Conservation (phyloP, 495 filamentous ascomycete species). For the Aspergillus kassunensis region DNA sequence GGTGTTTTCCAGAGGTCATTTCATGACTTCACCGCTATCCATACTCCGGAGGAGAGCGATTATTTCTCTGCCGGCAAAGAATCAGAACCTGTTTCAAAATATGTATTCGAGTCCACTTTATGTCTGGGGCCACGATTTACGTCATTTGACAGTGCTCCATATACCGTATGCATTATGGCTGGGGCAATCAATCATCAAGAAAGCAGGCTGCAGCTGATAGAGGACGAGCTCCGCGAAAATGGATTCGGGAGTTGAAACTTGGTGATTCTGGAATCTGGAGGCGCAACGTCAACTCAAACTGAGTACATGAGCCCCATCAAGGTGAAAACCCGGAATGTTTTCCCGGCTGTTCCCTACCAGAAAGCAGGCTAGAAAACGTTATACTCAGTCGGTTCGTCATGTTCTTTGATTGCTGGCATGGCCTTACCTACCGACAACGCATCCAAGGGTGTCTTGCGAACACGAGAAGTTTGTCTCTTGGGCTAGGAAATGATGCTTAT, state of each 20-base stretch:
- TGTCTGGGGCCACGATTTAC: slow-evolving; percentile 4
- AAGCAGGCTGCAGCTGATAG: not conserved
- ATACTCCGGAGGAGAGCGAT: no score
- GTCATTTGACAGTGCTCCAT: slow-evolving; percentile 1
- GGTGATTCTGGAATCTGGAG: slow-evolving; percentile 10
- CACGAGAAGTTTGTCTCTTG: not conserved
- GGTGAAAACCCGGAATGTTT: slow-evolving; percentile 14
- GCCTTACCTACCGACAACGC: slow-evolving; percentile 2
- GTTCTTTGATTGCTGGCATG: not conserved
- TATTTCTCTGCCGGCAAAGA: no score
- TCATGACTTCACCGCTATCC: no score
- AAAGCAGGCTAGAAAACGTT: slow-evolving; percentile 1
- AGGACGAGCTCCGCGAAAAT: not conserved
- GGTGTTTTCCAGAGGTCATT: no score
- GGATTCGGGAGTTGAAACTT: slow-evolving; percentile 10
- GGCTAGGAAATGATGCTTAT: no score
- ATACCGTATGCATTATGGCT: not conserved
- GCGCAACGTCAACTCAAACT: slow-evolving; percentile 1
- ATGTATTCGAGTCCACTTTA: not conserved
- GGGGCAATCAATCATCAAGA: not conserved
- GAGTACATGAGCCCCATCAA: slow-evolving; percentile 19
- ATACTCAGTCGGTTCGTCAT: not conserved
- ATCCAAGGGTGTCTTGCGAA: not conserved
- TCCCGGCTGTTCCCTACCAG: slow-evolving; percentile 12
- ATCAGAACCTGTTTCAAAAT: not conserved